These are phyloP conservation scores for Gyrodon lividus DNA, from an alignment of 768 basidiomycete genomes.

Conservation along the genomic window DNA sequence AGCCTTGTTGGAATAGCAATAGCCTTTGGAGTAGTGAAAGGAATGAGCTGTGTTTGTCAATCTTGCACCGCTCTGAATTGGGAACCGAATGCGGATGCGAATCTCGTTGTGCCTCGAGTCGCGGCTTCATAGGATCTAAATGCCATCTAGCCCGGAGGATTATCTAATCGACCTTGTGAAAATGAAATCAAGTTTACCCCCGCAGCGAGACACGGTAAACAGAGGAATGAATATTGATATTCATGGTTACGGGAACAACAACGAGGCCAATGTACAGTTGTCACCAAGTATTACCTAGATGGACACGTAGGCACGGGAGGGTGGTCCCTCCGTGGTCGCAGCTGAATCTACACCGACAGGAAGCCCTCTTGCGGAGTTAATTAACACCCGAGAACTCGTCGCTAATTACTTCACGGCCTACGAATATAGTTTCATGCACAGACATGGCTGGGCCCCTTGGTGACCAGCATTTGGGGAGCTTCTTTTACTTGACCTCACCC, in stretches of 20 bases:
- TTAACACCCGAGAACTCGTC: constrained; percentile 32
- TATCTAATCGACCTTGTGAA: constrained; percentile 28
- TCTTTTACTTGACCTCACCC: constrained; percentile 27
- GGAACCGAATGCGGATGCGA: constrained; percentile 15
- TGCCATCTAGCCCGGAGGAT: constrained; percentile 31
- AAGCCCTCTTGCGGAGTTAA: constrained; percentile 33
- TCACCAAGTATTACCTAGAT: constrained; percentile 1
- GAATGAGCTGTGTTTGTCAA: constrained; percentile 4
- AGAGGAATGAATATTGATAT: constrained; percentile 18
- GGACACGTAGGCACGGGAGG: no score
- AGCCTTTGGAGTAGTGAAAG: not conserved
- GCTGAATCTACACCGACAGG: constrained; percentile 27
- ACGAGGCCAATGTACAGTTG: no score
- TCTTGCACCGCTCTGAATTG: constrained; percentile 16
- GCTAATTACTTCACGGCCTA: constrained; percentile 32
- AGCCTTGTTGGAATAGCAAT: constrained; percentile 1
- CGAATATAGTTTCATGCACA: constrained; percentile 34
- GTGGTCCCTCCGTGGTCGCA: constrained; percentile 25
- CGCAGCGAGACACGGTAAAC: no score
- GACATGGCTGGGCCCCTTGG: constrained; percentile 28
- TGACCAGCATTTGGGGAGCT: constrained; percentile 14
- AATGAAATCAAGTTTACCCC: constrained; percentile 10
- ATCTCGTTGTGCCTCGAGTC: not conserved
- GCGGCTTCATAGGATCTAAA: not conserved
- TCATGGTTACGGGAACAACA: no score